These are phyloP conservation scores for Phytopythium montanum DNA, from an alignment of 352 stramenopile species.

Conservation along the genomic window DNA sequence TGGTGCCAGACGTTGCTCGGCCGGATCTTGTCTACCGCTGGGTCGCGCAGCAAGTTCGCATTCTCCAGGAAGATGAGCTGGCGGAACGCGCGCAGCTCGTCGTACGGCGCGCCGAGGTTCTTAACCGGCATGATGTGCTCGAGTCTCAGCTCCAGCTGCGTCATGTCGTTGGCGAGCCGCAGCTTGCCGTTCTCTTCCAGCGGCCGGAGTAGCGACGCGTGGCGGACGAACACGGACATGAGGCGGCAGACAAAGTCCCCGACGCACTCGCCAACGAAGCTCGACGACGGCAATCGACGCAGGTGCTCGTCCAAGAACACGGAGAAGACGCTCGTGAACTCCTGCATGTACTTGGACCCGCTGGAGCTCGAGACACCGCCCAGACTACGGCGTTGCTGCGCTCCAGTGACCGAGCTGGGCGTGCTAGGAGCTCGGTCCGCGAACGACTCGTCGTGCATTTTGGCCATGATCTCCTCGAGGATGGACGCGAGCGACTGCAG, in stretches of 20 bases:
- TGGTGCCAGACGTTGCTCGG: constrained; percentile 88
- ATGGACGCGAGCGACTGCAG: constrained; percentile 54
- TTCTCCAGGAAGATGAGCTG: constrained; percentile 84
- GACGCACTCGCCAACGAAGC: constrained; percentile 51
- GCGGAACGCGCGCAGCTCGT: constrained; percentile 76
- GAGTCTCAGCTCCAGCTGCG: constrained; percentile 70
- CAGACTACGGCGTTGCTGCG: constrained; percentile 13
- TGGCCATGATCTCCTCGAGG: constrained; percentile 60
- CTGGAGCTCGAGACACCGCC: constrained; percentile 10
- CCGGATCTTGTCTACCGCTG: constrained; percentile 74
- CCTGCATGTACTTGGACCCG: constrained; percentile 75
- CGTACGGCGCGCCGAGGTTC: constrained; percentile 55
- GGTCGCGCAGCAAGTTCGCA: constrained; percentile 54
- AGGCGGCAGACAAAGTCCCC: constrained; percentile 66
- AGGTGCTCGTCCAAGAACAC: constrained; percentile 78
- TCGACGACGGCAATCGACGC: constrained; percentile 44
- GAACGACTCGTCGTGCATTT: constrained; percentile 87
- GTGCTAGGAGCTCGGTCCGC: constrained; percentile 28
- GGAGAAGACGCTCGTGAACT: constrained; percentile 62
- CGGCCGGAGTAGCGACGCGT: constrained; percentile 66
- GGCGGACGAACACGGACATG: constrained; percentile 75
- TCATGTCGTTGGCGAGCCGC: constrained; percentile 81
- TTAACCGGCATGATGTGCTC: constrained; percentile 57
- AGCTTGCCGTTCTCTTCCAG: constrained; percentile 76
- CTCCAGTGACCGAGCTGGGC: constrained; percentile 12